Conservation (phyloP, 225 moss, liverwort and hornwort species). For the Anthoceros angustus region DNA sequence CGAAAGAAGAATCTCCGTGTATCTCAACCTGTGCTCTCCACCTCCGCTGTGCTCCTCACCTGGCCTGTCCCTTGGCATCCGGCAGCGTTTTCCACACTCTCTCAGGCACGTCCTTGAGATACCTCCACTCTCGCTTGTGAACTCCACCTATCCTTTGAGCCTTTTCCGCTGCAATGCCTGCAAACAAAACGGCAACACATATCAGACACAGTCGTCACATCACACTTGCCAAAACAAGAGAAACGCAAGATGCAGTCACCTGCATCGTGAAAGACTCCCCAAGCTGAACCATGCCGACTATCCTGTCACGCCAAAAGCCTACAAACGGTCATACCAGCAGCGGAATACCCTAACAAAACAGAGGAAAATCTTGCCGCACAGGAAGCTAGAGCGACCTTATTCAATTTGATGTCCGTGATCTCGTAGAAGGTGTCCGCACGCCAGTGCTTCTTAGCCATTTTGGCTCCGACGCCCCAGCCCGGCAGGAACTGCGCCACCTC, state of each 20-base stretch:
- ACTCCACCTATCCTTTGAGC: constrained; percentile 38
- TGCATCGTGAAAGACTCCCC: constrained; percentile 33
- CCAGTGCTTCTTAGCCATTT: constrained; percentile 36
- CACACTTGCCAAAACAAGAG: not conserved
- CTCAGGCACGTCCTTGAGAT: constrained; percentile 15
- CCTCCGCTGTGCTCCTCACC: not conserved
- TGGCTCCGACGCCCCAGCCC: constrained; percentile 32
- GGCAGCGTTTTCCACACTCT: not conserved
- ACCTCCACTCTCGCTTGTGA: constrained; percentile 33
- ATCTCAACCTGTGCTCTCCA: not conserved
- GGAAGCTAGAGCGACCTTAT: constrained; percentile 16
- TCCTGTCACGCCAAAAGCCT: constrained; percentile 17
- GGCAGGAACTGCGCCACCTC: constrained; percentile 34
- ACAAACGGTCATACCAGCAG: not conserved
- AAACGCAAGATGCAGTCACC: constrained; percentile 12
- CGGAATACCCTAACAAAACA: not conserved
- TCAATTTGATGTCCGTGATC: constrained; percentile 25
- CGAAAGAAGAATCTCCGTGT: not conserved
- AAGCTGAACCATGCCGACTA: constrained; percentile 28
- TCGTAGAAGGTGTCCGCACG: constrained; percentile 27
- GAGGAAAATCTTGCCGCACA: not conserved
- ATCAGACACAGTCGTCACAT: not conserved
- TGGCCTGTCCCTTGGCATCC: not conserved
- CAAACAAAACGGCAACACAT: not conserved
- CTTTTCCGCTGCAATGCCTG: constrained; percentile 9